Conservation (phyloP, 768 basidiomycete species). For the Cubamyces lactineus region DNA sequence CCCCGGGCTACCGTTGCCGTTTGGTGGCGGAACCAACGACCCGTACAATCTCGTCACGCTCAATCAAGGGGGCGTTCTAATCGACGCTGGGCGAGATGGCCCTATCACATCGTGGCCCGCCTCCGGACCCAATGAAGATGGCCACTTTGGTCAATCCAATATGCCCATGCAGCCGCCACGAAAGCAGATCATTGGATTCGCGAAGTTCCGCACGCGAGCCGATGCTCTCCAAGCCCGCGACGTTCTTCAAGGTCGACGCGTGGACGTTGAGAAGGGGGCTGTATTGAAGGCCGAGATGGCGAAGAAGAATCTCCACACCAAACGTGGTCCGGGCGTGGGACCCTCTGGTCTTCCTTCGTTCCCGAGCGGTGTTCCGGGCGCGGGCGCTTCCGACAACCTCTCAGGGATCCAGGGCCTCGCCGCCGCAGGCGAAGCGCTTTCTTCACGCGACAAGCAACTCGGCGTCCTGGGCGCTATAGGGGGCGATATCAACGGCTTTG, state of each 20-base stretch:
- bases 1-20: conserved; percentile 28
- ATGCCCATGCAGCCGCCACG: conserved; percentile 45
- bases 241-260: conserved; percentile 82
- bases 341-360: conserved; percentile 28
- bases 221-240: conserved; percentile 90
- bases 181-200: conserved; percentile 98
- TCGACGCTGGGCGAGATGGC: conserved; percentile 76
- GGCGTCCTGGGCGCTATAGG: conserved; percentile 28
- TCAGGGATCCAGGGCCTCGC: conserved; percentile 22
- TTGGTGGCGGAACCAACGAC: conserved; percentile 60
- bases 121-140: conserved; percentile 39
- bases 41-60: conserved; percentile 84
- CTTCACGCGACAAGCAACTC: conserved; percentile 27
- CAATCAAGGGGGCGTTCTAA: conserved; percentile 82
- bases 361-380: conserved; percentile 21
- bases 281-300: conserved; percentile 99
- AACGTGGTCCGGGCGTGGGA: conserved; percentile 74
- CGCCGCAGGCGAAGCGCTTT: conserved; percentile 24
- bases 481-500: conserved; percentile 44
- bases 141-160: conserved; percentile 37
- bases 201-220: conserved; percentile 86
- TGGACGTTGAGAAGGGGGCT: conserved; percentile 91
- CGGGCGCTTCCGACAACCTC: conserved; percentile 22
- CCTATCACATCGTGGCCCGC: conserved; percentile 71
- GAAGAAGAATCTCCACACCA: conserved; percentile 98